Conservation (phyloP, 345 rosid species). For the Eucalyptus marginata region DNA sequence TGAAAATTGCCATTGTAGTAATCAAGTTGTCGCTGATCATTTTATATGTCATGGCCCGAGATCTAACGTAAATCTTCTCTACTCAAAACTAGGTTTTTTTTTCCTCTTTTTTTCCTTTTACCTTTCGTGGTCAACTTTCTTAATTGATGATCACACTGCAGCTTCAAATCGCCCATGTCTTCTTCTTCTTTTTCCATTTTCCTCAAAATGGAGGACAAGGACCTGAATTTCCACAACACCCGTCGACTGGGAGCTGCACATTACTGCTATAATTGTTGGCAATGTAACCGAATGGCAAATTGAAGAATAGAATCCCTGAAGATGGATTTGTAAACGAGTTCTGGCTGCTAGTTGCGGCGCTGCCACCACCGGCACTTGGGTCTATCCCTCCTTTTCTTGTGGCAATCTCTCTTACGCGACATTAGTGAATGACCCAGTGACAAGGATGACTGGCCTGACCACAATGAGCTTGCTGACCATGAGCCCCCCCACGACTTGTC, state of each 20-base stretch:
- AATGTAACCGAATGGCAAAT: slow-evolving; percentile 58
- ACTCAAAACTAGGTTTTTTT: no score
- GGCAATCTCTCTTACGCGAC: slow-evolving; percentile 80
- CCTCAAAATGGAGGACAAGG: slow-evolving; percentile 16
- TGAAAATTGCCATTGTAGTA: no score
- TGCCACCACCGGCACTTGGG: slow-evolving; percentile 36
- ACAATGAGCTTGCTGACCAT: no score
- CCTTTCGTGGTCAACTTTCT: no score
- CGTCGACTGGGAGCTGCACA: slow-evolving; percentile 43
- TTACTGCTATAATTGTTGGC: slow-evolving; percentile 1
- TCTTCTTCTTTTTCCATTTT: neutral
- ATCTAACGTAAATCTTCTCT: no score
- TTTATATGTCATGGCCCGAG: no score
- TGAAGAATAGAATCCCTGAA: slow-evolving; percentile 79
- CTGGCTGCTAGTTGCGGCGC: slow-evolving; percentile 8
- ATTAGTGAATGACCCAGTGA: slow-evolving; percentile 63
- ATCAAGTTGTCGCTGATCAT: no score
- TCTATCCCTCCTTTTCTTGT: slow-evolving; percentile 46
- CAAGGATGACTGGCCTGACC: no score
- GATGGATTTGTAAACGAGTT: slow-evolving; percentile 30
- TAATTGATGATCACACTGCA: neutral
- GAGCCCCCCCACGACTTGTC: no score
- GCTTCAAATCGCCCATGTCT: neutral
- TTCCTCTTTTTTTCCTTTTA: no score
- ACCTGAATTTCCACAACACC: slow-evolving; percentile 55